phyloP scores from a whole-genome alignment of 2,329 filamentous ascomycete species.

The Arthroderma sp. region DNA sequence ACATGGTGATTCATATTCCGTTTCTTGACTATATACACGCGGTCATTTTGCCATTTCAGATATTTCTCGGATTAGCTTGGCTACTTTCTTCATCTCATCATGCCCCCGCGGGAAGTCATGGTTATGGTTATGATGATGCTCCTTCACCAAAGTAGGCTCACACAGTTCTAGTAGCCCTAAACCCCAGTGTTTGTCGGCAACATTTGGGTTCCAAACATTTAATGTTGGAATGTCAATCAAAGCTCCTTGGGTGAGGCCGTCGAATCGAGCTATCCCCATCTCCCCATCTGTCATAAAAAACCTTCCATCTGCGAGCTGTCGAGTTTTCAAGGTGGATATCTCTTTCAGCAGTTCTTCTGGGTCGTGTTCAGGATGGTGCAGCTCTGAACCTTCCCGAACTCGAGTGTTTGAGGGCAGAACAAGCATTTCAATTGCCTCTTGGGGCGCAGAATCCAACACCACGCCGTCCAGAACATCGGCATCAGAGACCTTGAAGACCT shows the following conservation, averaged over 20 bases:
- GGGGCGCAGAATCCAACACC: constrained; percentile 6
- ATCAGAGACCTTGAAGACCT: constrained; percentile 9
- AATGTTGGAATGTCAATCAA: constrained; percentile 12
- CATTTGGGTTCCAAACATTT: constrained; percentile 9
- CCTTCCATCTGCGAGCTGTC: constrained; percentile 6
- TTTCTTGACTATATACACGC: too few relatives aligned
- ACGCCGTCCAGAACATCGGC: constrained; percentile 6
- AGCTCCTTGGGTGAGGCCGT: constrained; percentile 3
- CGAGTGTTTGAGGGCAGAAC: constrained; percentile 11
- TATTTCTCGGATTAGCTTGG: constrained; percentile 9
- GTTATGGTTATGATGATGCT: constrained; percentile 10
- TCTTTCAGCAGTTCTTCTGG: constrained; percentile 8
- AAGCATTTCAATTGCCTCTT: constrained; percentile 9
- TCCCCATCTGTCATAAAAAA: constrained; percentile 8
- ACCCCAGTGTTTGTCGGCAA: constrained; percentile 7
- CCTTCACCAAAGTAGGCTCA: constrained; percentile 6
- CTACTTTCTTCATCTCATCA: constrained; percentile 11
- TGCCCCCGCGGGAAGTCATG: constrained; percentile 13
- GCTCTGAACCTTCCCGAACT: constrained; percentile 8
- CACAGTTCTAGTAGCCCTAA: constrained; percentile 9
- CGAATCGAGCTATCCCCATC: constrained; percentile 6
- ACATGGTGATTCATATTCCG: too few relatives aligned
- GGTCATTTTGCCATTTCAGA: constrained; percentile 6
- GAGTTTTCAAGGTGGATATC: constrained; percentile 8
- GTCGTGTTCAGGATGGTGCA: constrained; percentile 9